These are phyloP conservation scores for Xylaria sp. DNA, from an alignment of 2,329 filamentous ascomycete genomes.

Conservation along the genomic window DNA sequence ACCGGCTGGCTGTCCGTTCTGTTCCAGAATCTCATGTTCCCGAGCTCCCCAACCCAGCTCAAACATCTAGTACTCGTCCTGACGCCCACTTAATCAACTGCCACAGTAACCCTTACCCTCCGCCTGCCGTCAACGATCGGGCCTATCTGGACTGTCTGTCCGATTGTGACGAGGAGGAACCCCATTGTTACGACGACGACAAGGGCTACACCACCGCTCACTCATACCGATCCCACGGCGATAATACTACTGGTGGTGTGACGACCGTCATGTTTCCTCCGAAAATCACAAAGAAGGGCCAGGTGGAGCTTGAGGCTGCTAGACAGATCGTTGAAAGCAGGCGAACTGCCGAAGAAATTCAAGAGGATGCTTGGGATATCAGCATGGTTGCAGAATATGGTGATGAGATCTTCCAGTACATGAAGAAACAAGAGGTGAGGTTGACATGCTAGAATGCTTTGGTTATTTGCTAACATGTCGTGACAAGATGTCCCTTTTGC, in stretches of 20 bases:
- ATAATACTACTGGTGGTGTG: conserved; percentile 63
- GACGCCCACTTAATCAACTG: conserved; percentile 22
- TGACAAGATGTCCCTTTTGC: conserved; percentile 77
- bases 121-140: conserved; percentile 53
- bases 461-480: conserved; percentile 36
- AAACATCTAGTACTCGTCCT: conserved; percentile 14
- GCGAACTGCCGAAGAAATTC: conserved; percentile 77
- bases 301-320: conserved; percentile 76
- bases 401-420: conserved; percentile 94
- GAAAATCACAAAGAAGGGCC: conserved; percentile 73
- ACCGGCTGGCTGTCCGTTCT: conserved; percentile 23
- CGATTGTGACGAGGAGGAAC: conserved; percentile 81
- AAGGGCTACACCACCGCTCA: conserved; percentile 83
- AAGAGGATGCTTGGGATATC: conserved; percentile 91
- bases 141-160: conserved; percentile 44
- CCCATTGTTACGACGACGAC: conserved; percentile 68
- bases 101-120: conserved; percentile 16
- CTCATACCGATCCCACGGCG: conserved; percentile 79
- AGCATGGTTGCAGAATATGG: conserved; percentile 98
- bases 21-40: conserved; percentile 24
- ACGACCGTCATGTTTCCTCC: conserved; percentile 75
- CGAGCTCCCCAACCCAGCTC: conserved; percentile 7
- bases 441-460: neutral
- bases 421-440: conserved; percentile 86
- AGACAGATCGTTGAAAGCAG: conserved; percentile 74